Conservation (phyloP, 306 rosid genomes). For the Abrus precatorius region DNA sequence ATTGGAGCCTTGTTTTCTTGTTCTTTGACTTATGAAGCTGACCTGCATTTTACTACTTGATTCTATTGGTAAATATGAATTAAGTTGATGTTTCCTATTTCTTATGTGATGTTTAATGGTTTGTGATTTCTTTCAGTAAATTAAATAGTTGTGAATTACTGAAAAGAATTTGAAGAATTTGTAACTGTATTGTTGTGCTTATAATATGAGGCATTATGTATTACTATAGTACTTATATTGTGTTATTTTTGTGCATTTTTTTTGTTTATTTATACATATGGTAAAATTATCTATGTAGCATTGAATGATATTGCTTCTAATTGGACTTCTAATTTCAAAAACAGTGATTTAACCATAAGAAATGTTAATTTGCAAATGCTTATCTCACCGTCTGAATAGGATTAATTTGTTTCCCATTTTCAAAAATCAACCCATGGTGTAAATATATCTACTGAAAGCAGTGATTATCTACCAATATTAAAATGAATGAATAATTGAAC, state of each 20-base stretch:
- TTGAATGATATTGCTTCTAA: constrained; percentile 16
- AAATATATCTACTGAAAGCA: constrained; percentile 9
- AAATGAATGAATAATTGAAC: constrained; percentile 20
- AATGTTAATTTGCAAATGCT: background rate
- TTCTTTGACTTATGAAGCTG: constrained; percentile 18
- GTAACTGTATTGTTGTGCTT: constrained; percentile 1
- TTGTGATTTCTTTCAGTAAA: constrained; percentile 14
- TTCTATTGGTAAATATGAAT: background rate
- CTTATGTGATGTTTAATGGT: background rate
- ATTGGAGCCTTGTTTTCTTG: constrained; percentile 15
- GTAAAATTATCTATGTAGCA: background rate
- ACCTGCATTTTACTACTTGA: constrained; percentile 8
- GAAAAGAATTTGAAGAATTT: background rate
- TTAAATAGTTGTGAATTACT: constrained; percentile 29
- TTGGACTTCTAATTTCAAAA: constrained; percentile 19
- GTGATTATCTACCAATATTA: constrained; percentile 4
- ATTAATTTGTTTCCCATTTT: constrained; percentile 12
- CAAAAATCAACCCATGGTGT: constrained; percentile 13
- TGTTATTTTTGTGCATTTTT: background rate
- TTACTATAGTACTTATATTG: background rate
- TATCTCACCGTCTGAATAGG: background rate
- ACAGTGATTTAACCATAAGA: constrained; percentile 23
- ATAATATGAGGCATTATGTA: constrained; percentile 22
- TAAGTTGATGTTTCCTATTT: constrained; percentile 24
- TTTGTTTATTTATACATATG: background rate